Evolutionary conservation across 208 protist genomes (phyloP).

Genomic region (Trypanosoma avium): DNA sequence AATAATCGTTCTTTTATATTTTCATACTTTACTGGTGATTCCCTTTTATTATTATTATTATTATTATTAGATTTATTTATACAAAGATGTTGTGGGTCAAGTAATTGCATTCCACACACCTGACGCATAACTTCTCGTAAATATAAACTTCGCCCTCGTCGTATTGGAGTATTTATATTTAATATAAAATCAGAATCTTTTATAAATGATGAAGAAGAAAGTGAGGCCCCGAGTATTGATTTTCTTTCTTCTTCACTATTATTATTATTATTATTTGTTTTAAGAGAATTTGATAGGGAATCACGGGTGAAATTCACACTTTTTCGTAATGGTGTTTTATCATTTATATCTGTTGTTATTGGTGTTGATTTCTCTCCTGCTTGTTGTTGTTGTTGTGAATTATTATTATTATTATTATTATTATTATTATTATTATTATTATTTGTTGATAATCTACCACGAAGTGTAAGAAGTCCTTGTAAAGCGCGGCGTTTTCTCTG

Average conservation of each 20-base stretch:
- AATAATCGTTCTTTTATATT: not conserved
- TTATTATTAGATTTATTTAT: not conserved
- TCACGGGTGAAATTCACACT: not conserved
- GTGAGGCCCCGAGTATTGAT: not conserved
- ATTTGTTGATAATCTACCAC: not conserved
- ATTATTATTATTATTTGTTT: not conserved
- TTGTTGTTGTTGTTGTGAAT: conserved; percentile 2
- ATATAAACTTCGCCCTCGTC: conserved; percentile 1
- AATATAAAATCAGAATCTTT: not conserved
- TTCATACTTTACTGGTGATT: not conserved
- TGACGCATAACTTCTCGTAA: conserved; percentile 22
- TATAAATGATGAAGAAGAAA: not conserved
- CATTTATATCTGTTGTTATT: not conserved
- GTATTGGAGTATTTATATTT: not conserved
- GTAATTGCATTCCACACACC: conserved; percentile 28
- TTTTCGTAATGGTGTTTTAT: not conserved
- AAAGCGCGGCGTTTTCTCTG: conserved; percentile 1
- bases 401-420: too few relatives aligned
- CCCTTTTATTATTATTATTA: not conserved
- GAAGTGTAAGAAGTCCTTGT: conserved; percentile 18
- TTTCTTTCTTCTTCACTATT: too few relatives aligned
- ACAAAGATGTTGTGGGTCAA: conserved; percentile 10
- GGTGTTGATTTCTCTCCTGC: not conserved
- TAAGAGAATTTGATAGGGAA: not conserved
- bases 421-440: conserved; percentile 6